phyloP scores from a whole-genome alignment of 2,329 filamentous ascomycete genomes.

The Calonectria naviculata region DNA sequence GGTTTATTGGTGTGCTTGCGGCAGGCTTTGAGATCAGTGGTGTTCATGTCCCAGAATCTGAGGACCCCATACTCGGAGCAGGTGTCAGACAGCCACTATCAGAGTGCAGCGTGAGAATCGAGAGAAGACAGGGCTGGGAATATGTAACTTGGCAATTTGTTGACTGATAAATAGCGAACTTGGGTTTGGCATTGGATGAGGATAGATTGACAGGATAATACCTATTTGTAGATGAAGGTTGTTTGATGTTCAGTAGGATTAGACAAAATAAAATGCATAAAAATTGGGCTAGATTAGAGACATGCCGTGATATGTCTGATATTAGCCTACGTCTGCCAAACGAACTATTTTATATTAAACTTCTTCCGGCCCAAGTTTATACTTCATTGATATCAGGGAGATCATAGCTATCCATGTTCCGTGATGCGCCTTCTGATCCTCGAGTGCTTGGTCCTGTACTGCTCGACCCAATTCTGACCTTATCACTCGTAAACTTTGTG shows the following conservation, averaged over 20 bases:
- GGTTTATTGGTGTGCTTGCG: constrained; percentile 16
- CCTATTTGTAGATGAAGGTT: too few relatives aligned
- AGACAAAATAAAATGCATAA: too few relatives aligned
- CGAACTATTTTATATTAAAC: too few relatives aligned
- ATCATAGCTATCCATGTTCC: not conserved
- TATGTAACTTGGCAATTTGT: not conserved
- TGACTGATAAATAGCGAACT: not conserved
- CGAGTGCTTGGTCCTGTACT: not conserved
- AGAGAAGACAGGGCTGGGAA: not conserved
- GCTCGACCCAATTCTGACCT: not conserved
- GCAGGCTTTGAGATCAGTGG: constrained; percentile 26
- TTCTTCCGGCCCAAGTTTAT: not conserved
- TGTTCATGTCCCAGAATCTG: constrained; percentile 19
- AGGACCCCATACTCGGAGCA: constrained; percentile 9
- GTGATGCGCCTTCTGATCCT: too few relatives aligned
- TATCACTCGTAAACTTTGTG: not conserved
- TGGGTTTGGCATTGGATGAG: not conserved
- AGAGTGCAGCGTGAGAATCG: not conserved
- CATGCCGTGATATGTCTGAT: too few relatives aligned
- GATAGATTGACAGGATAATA: too few relatives aligned
- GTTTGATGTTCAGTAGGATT: too few relatives aligned
- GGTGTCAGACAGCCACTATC: constrained; percentile 16
- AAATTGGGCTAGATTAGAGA: too few relatives aligned
- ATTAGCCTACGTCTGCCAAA: too few relatives aligned
- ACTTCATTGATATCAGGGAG: not conserved